phyloP scores from a whole-genome alignment of 2,329 filamentous ascomycete genomes.

The Aspergillus sp. region DNA sequence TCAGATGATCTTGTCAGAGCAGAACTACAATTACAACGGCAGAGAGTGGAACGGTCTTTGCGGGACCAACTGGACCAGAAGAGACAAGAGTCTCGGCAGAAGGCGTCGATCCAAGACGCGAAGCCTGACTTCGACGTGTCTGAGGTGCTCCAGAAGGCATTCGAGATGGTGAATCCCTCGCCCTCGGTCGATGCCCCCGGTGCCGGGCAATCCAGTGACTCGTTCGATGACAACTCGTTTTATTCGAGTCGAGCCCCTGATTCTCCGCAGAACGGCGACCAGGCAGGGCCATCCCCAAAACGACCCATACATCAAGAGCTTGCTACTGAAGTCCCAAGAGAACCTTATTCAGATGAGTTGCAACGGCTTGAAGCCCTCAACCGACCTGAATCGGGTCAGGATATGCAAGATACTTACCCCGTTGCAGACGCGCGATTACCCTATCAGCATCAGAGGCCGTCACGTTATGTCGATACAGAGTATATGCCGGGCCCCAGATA shows the following conservation, averaged over 20 bases:
- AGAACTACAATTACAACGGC: slow-evolving; percentile 75
- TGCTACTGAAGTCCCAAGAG: slow-evolving; percentile 34
- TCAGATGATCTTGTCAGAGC: slow-evolving; percentile 80
- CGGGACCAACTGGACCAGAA: slow-evolving; percentile 74
- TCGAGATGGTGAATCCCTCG: slow-evolving; percentile 69
- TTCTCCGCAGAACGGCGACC: slow-evolving; percentile 57
- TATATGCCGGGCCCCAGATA: slow-evolving; percentile 16
- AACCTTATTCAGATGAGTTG: slow-evolving; percentile 36
- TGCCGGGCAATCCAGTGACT: slow-evolving; percentile 70
- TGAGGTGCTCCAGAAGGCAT: slow-evolving; percentile 69
- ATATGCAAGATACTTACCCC: slow-evolving; percentile 40
- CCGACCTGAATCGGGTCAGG: slow-evolving; percentile 36
- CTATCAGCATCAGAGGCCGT: slow-evolving; percentile 30
- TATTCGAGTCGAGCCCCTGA: slow-evolving; percentile 90
- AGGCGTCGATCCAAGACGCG: slow-evolving; percentile 52
- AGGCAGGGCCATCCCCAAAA: slow-evolving; percentile 29
- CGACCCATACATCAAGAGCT: slow-evolving; percentile 30
- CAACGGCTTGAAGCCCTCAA: slow-evolving; percentile 40
- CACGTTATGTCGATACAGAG: slow-evolving; percentile 23
- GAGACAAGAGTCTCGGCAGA: slow-evolving; percentile 49
- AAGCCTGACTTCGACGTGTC: slow-evolving; percentile 68
- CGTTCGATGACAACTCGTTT: slow-evolving; percentile 89
- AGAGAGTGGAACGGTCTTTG: slow-evolving; percentile 74
- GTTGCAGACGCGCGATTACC: slow-evolving; percentile 36
- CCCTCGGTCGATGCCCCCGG: slow-evolving; percentile 54